Evolutionary conservation across 208 protist species (phyloP), one percentile per base, ranked within the genome.

Genomic region (Polymyxa betae): DNA sequence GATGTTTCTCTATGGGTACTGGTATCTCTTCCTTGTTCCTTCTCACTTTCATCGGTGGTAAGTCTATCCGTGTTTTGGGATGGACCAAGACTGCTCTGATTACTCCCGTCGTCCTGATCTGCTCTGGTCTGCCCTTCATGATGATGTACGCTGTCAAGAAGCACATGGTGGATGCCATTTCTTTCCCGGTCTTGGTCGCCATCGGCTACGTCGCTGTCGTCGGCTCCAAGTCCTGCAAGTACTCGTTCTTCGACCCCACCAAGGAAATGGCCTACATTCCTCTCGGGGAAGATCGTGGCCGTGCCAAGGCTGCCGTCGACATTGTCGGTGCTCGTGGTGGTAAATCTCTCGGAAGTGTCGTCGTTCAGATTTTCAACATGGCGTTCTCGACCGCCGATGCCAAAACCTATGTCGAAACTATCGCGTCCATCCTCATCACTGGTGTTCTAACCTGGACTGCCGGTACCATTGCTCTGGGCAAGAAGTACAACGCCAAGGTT

Each of bases 231-330:
- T 5, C 72, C n/a, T 5, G 5, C 72, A 82, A 82, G n/a, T 82
- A 82, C 72, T 82, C 72, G 72, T 82, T 82, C 72, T 82, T 82
- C n/a, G 72, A 82, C 72, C 72, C 72, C 35, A 82, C 72, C 72
- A 82, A 82, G 35, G 72, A 82, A n/a, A 82, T 82, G 72, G 5
- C 72, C 16, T 82, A 38, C 72, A 82, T 82, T 43, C 72, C 72
- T 35, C 72, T 82, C n/a, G 72, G 72, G 16, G 72, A 82, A 43
- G 72, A 5, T 35, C 72, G 72, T 82, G 72, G 72, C 72, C 72
- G 72, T 45, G 72, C 72, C 12, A 82, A 82, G 72, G 72, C 16
- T 43, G 72, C 72, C 72, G 72, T 82, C 72, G 72, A 82, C n/a
- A n/a, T 82, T 82, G 72, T 82, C n/a, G 72, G 72, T 20, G 72